Percentiles rank a stretch among this genome's conserved stretches.
These are phyloP conservation scores for Taphrina pruni DNA, from an alignment of 1,139 yeast genomes.

Conservation along the genomic window DNA sequence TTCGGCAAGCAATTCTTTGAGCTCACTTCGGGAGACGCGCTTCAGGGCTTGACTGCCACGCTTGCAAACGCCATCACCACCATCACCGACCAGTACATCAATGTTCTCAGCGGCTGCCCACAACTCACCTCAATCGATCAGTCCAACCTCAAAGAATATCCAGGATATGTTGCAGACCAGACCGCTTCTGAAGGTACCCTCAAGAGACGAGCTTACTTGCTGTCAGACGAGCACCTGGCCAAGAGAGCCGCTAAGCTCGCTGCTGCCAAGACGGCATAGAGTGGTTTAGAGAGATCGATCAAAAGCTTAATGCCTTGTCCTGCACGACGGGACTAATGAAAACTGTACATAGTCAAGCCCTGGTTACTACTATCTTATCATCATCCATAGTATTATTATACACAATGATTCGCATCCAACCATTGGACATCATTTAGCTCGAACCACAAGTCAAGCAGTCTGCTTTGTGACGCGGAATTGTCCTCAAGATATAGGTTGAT, in stretches of 20 bases:
- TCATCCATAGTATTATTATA: too few species aligned
- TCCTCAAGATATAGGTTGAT: too few species aligned
- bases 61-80: constrained; percentile 13
- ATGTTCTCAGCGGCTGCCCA: constrained; percentile 5
- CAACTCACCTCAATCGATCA: constrained; percentile 6
- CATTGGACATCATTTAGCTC: too few species aligned
- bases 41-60: constrained; percentile 10
- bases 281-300: background rate
- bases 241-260: constrained; percentile 7
- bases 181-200: background rate
- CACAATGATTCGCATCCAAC: too few species aligned
- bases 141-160: constrained; percentile 13
- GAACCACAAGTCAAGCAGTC: too few species aligned
- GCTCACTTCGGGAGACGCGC: constrained; percentile 15
- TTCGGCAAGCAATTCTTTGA: constrained; percentile 22
- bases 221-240: constrained; percentile 13
- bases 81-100: constrained; percentile 21
- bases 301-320: too few species aligned
- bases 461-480: too few species aligned
- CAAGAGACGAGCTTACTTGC: background rate
- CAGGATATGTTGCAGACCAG: constrained; percentile 15
- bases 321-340: background rate
- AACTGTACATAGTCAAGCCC: too few species aligned
- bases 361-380: too few species aligned
- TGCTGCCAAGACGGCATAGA: constrained; percentile 1